Evolutionary conservation across 139 green algal genomes (phyloP).

Genomic region (Picochlorum sp.): DNA sequence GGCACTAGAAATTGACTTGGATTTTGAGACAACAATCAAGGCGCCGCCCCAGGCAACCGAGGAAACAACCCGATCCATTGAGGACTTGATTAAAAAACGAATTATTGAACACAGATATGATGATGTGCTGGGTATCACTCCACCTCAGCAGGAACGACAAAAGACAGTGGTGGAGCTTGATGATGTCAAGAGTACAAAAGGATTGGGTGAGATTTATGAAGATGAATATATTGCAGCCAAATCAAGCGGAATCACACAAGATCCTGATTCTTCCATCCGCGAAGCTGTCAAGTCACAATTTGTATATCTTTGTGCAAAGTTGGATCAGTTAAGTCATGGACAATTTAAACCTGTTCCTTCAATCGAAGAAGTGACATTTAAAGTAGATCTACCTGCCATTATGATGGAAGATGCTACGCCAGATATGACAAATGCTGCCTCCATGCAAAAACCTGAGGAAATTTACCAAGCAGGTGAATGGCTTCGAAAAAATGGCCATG

Average conservation of each 20-base stretch:
- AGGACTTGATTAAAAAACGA: slow-evolving; percentile 78
- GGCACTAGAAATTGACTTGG: slow-evolving; percentile 84
- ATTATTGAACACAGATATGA: slow-evolving; percentile 59
- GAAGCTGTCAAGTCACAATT: slow-evolving; percentile 53
- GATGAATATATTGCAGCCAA: slow-evolving; percentile 46
- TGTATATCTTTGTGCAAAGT: slow-evolving; percentile 60
- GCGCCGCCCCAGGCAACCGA: slow-evolving; percentile 65
- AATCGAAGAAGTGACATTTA: slow-evolving; percentile 67
- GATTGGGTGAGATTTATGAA: slow-evolving; percentile 74
- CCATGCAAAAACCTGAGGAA: slow-evolving; percentile 53
- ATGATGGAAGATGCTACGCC: slow-evolving; percentile 31
- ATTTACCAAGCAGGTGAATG: slow-evolving; percentile 28
- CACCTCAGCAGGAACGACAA: slow-evolving; percentile 40
- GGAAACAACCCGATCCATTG: slow-evolving; percentile 66
- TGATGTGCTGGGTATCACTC: slow-evolving; percentile 56
- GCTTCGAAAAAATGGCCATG: background rate
- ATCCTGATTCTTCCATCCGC: slow-evolving; percentile 28
- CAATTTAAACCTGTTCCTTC: slow-evolving; percentile 82
- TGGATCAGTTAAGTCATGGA: slow-evolving; percentile 86
- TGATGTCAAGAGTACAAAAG: slow-evolving; percentile 58
- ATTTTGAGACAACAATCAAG: slow-evolving; percentile 78
- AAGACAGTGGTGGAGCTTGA: slow-evolving; percentile 55
- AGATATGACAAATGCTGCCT: slow-evolving; percentile 36
- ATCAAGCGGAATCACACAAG: slow-evolving; percentile 10
- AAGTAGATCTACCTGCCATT: slow-evolving; percentile 56